Evolutionary conservation across 2,329 filamentous ascomycete genomes (phyloP).

Genomic region (Verticillium klebahnii): DNA sequence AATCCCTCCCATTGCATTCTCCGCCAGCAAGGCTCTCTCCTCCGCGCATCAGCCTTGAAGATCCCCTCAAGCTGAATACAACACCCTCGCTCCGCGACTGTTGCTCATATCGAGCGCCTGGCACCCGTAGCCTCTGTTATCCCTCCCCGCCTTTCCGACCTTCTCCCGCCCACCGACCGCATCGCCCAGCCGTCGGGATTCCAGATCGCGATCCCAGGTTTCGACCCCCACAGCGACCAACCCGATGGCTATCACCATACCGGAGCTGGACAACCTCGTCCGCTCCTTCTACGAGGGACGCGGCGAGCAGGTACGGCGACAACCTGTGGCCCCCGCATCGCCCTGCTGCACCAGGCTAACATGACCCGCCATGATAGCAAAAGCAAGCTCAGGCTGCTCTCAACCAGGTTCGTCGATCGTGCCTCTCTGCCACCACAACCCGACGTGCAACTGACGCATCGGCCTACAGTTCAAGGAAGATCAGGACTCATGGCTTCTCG

Average conservation of each 20-base stretch:
- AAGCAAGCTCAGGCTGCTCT: slow-evolving; percentile 90
- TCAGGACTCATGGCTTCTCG: slow-evolving; percentile 94
- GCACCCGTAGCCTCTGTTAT: slow-evolving; percentile 1
- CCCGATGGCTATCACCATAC: slow-evolving; percentile 69
- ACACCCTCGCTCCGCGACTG: neutral
- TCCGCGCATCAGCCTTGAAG: neutral
- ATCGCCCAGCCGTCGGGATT: slow-evolving; percentile 5
- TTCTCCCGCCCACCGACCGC: slow-evolving; percentile 13
- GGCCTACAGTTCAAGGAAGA: slow-evolving; percentile 88
- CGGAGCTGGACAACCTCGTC: slow-evolving; percentile 94
- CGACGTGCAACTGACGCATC: slow-evolving; percentile 19
- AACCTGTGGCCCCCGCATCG: neutral
- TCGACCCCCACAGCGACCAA: slow-evolving; percentile 16
- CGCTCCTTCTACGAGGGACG: slow-evolving; percentile 96
- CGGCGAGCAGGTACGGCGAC: slow-evolving; percentile 72
- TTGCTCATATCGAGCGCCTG: slow-evolving; percentile 1
- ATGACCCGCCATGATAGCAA: slow-evolving; percentile 57
- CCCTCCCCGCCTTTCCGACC: slow-evolving; percentile 1
- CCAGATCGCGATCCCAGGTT: slow-evolving; percentile 18
- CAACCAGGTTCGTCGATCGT: slow-evolving; percentile 67
- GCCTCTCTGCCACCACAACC: slow-evolving; percentile 12
- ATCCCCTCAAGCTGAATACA: slow-evolving; percentile 5
- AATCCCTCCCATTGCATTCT: slow-evolving; percentile 1
- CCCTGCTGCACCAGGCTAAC: slow-evolving; percentile 27
- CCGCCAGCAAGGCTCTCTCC: slow-evolving; percentile 1